Conservation (phyloP, 495 filamentous ascomycete species). For the Chaetomidium leptoderma region DNA sequence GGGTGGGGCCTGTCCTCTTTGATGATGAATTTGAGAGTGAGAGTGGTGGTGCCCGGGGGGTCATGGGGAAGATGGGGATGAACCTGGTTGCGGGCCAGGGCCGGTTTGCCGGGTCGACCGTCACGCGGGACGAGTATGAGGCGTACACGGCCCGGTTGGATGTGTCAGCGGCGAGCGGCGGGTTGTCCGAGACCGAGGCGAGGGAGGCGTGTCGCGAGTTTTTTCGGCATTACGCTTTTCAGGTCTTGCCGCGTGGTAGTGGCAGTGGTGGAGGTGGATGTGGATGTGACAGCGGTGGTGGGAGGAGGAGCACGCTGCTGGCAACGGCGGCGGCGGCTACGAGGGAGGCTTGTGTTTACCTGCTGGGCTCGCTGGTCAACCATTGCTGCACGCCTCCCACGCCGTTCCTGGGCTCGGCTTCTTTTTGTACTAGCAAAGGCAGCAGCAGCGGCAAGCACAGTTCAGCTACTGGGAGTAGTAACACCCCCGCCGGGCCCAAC, state of each 20-base stretch:
- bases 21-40: no score
- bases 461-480: no score
- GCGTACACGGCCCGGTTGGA: slow-evolving; percentile 6
- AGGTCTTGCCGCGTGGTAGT: background rate
- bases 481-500: slow-evolving; percentile 29
- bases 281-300: background rate
- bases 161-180: background rate
- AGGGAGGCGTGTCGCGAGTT: slow-evolving; percentile 21
- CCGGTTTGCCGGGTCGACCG: slow-evolving; percentile 9
- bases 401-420: background rate
- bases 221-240: slow-evolving; percentile 32
- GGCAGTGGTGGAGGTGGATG: background rate
- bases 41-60: background rate
- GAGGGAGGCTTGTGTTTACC: slow-evolving; percentile 26
- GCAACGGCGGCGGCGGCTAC: background rate
- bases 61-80: slow-evolving; percentile 11
- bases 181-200: slow-evolving; percentile 6
- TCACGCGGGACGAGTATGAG: slow-evolving; percentile 24
- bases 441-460: no score
- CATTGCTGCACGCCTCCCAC: slow-evolving; percentile 30
- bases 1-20: slow-evolving; percentile 3
- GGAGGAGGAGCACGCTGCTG: background rate
- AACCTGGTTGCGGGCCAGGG: slow-evolving; percentile 24
- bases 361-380: slow-evolving; percentile 33
- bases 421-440: background rate